Conservation (phyloP, 352 stramenopile species). For the Phytopythium cucurbitacearum region DNA sequence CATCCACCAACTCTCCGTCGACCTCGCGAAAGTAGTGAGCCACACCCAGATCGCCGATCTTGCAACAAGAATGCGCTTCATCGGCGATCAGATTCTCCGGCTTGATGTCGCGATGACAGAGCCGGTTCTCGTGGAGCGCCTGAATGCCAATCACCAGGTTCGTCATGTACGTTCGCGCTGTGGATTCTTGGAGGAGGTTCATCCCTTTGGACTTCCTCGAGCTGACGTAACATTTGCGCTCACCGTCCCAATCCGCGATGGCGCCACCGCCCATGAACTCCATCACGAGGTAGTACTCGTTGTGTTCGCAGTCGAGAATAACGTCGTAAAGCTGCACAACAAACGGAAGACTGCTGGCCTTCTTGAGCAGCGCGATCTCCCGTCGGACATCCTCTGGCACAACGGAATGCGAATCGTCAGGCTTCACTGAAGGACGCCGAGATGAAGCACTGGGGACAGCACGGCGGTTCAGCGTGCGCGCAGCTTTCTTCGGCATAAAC, state of each 20-base stretch:
- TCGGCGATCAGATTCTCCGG: constrained; percentile 75
- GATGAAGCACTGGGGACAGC: constrained; percentile 18
- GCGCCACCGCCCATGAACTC: constrained; percentile 82
- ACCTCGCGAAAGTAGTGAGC: constrained; percentile 73
- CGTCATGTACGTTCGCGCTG: constrained; percentile 46
- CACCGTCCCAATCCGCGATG: constrained; percentile 71
- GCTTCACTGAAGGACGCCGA: constrained; percentile 4
- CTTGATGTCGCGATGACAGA: constrained; percentile 87
- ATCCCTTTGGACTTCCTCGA: constrained; percentile 31
- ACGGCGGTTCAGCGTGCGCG: constrained; percentile 44
- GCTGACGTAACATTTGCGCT: constrained; percentile 58
- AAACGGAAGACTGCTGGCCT: constrained; percentile 58
- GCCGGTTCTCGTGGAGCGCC: constrained; percentile 63
- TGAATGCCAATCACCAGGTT: constrained; percentile 66
- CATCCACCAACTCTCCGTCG: constrained; percentile 40
- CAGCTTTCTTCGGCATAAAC: constrained; percentile 52
- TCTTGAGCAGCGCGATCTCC: constrained; percentile 77
- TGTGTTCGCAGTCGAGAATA: constrained; percentile 56
- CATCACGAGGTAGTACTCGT: constrained; percentile 75
- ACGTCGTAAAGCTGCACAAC: constrained; percentile 72
- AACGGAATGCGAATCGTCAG: background rate
- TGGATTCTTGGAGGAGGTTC: constrained; percentile 37
- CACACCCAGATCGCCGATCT: constrained; percentile 78
- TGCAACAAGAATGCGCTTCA: constrained; percentile 55
- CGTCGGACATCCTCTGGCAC: constrained; percentile 59